A percentile compares a stretch with the other conserved stretches of the same genome.
Conservation (phyloP, 257 asterid species). For the Solanum virginianum region DNA sequence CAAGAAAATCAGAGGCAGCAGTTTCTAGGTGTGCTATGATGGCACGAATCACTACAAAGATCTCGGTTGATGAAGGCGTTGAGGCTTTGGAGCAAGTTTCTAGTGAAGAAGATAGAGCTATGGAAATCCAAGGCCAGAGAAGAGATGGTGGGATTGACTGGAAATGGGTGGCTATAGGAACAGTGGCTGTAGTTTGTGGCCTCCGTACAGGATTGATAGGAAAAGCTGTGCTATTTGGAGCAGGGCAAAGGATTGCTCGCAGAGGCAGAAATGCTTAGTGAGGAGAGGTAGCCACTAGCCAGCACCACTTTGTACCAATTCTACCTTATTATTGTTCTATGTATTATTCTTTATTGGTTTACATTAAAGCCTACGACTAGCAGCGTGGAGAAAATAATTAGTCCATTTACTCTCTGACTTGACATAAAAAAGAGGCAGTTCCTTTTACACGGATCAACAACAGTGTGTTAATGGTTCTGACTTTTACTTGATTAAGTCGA, state of each 20-base stretch:
- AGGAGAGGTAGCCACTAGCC: not conserved
- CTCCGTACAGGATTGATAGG: slow-evolving; percentile 61
- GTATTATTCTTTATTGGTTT: not conserved
- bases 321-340: not conserved
- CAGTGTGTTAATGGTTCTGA: not conserved
- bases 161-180: slow-evolving; percentile 40
- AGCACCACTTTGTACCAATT: not conserved
- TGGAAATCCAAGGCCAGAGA: slow-evolving; percentile 46
- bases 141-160: slow-evolving; percentile 14
- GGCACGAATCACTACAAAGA: slow-evolving; percentile 29
- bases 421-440: not conserved
- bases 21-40: slow-evolving; percentile 26
- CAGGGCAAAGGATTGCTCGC: slow-evolving; percentile 52
- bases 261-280: slow-evolving; percentile 24
- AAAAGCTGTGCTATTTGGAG: slow-evolving; percentile 54
- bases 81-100: slow-evolving; percentile 10
- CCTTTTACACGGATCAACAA: not conserved
- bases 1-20: slow-evolving; percentile 13
- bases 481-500: not conserved
- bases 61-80: slow-evolving; percentile 2
- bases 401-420: not conserved
- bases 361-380: not conserved
- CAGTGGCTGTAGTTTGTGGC: slow-evolving; percentile 57
- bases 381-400: not conserved
- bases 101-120: slow-evolving; percentile 17